Evolutionary conservation across 1,139 yeast genomes (phyloP).

Genomic region (Eremothecium gossypii): DNA sequence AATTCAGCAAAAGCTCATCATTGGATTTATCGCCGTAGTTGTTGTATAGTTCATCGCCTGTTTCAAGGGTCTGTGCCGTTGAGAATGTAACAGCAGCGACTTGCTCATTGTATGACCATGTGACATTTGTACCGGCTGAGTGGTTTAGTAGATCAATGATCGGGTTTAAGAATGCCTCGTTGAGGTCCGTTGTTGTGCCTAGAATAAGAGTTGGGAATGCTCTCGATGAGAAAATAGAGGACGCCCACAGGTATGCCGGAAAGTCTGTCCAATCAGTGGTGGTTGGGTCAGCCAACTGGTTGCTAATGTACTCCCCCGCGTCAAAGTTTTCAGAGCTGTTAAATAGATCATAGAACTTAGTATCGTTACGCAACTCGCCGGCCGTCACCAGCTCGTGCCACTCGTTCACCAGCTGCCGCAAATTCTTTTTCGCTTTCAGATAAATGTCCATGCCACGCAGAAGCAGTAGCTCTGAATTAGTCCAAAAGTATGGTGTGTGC

Average conservation of each 20-base stretch:
- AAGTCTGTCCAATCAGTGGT: constrained; percentile 46
- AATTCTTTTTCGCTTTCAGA: constrained; percentile 29
- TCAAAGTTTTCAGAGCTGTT: constrained; percentile 33
- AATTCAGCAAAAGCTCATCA: constrained; percentile 49
- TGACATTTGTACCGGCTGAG: constrained; percentile 47
- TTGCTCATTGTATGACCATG: constrained; percentile 42
- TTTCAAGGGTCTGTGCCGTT: constrained; percentile 16
- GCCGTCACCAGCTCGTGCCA: constrained; percentile 22
- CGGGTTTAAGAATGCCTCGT: constrained; percentile 60
- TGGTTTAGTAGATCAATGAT: constrained; percentile 73
- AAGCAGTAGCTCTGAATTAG: constrained; percentile 39
- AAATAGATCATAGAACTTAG: constrained; percentile 13
- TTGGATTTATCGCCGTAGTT: constrained; percentile 85
- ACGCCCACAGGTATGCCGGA: constrained; percentile 67
- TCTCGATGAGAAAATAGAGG: constrained; percentile 61
- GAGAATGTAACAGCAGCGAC: constrained; percentile 29
- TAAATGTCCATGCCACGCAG: constrained; percentile 54
- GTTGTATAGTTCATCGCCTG: constrained; percentile 51
- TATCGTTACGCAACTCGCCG: constrained; percentile 29
- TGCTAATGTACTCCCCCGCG: constrained; percentile 43
- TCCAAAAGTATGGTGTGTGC: constrained; percentile 61
- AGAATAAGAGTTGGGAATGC: constrained; percentile 63
- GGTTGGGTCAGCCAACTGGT: constrained; percentile 4
- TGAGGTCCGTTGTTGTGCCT: constrained; percentile 19
- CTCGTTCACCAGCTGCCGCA: constrained; percentile 28